Base-by-base conservation (phyloP, 2,329 filamentous ascomycete species). In the Cryphonectria radicalis region DNA sequence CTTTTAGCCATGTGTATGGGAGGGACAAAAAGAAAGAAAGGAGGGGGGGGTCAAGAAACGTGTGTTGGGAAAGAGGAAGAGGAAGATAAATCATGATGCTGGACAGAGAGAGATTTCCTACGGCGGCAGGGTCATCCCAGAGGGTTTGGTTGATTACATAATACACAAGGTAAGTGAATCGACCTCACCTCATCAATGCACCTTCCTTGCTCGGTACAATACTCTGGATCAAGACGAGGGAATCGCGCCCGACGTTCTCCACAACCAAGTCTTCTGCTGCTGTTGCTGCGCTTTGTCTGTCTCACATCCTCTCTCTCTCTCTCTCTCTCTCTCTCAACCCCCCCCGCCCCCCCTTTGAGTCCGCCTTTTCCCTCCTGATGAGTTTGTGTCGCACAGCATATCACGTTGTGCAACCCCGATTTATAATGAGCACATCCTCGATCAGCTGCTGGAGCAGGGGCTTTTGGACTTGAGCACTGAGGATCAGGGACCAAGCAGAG, bases 381-480 rank as follows among this genome's bases (percentile, higher is more conserved):
- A 57, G 72, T 73, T 73, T 73, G 72, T 60, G 72, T 73, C 55
- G 43, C 64, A 73, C 72, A 63, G 35, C 50, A 67, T 37, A 22
- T 46, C 50, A 50, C 46, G 50, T 46, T 25, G 72, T 73, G 67
- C n/a, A 67, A 73, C 69, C 19, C 60, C 69, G 66, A 73, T 69
- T 69, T 43, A 66, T 67, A 37, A 73, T 63, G 28, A 69, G 25
- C 43, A 35, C 63, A 67, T 40, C 42, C 25, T 28, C 66, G 63
- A 73, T 69, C 71, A 63, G 63, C 50, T 66, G n/a, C 22, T 40
- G 28, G 35, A 46, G 42, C n/a, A 14, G 28, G n/a, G 40, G 42
- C 37, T 42, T 35, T 6, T 28, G 25, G n/a, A 17, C 40, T 32
- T 13, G 10, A n/a, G 37, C 37, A 63, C 40, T 43, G 62, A 43